Conservation (phyloP, 2,329 filamentous ascomycete species). For the Mycogone perniciosa region DNA sequence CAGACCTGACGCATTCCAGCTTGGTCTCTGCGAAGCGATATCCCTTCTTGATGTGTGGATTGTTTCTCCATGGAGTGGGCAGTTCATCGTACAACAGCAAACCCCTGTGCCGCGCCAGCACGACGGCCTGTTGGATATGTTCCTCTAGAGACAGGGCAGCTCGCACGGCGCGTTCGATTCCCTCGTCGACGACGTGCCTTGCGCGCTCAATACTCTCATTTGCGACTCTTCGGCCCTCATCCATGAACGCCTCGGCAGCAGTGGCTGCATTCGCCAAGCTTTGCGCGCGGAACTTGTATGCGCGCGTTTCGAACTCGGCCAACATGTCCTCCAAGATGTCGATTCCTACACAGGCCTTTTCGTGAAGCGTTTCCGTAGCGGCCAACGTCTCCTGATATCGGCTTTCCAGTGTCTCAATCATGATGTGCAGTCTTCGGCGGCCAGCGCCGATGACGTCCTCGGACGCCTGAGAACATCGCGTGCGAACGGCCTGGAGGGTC, state of each 20-base stretch:
- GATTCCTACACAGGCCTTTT: slow-evolving; percentile 84
- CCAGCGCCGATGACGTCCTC: slow-evolving; percentile 86
- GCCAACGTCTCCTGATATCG: slow-evolving; percentile 81
- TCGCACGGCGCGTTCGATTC: slow-evolving; percentile 73
- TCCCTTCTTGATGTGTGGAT: slow-evolving; percentile 84
- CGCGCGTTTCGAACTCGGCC: slow-evolving; percentile 75
- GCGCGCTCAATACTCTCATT: slow-evolving; percentile 73
- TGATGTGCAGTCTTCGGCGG: slow-evolving; percentile 72
- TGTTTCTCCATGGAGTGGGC: slow-evolving; percentile 86
- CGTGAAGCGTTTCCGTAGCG: slow-evolving; percentile 79
- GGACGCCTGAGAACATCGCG: slow-evolving; percentile 82
- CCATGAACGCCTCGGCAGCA: slow-evolving; percentile 66
- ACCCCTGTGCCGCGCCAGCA: slow-evolving; percentile 68
- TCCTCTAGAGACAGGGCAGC: slow-evolving; percentile 79
- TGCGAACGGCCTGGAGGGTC: slow-evolving; percentile 78
- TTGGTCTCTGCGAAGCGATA: slow-evolving; percentile 94
- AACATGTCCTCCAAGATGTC: slow-evolving; percentile 81
- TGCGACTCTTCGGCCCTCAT: slow-evolving; percentile 70
- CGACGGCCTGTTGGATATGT: slow-evolving; percentile 72
- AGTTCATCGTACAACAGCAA: slow-evolving; percentile 86
- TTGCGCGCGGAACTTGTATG: slow-evolving; percentile 71
- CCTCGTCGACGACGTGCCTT: slow-evolving; percentile 70
- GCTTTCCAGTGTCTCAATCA: slow-evolving; percentile 86
- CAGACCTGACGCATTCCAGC: slow-evolving; percentile 77
- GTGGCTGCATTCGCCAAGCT: slow-evolving; percentile 62